Conservation (phyloP, 1,284 basidiomycete species). For the Hemileia vastatrix region DNA sequence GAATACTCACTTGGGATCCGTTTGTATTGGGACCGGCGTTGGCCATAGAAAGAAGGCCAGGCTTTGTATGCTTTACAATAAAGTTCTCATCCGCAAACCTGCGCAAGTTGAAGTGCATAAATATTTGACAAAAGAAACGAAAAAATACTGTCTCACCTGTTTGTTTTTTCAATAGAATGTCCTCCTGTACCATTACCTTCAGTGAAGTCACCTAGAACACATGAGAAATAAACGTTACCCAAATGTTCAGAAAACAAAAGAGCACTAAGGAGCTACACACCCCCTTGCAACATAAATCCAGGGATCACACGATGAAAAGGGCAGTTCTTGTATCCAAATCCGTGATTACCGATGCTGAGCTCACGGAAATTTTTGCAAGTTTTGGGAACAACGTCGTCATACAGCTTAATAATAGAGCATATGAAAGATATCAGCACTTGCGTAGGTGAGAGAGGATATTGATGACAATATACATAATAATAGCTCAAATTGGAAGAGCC, state of each 20-base stretch:
- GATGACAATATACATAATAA: too few relatives aligned
- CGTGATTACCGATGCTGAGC: conserved; percentile 33
- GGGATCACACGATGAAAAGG: conserved; percentile 28
- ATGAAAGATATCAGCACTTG: background rate
- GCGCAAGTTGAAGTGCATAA: background rate
- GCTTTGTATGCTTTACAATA: conserved; percentile 35
- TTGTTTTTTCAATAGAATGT: conserved; percentile 28
- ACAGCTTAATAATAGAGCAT: background rate
- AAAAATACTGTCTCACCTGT: background rate
- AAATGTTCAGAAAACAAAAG: background rate
- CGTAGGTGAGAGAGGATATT: background rate
- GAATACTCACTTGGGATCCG: conserved; percentile 40
- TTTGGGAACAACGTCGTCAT: conserved; percentile 31
- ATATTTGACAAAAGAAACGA: background rate
- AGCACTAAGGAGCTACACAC: background rate
- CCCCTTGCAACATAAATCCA: conserved; percentile 11
- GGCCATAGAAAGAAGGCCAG: conserved; percentile 27
- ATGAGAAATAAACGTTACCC: conserved; percentile 22
- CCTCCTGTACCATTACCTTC: conserved; percentile 41
- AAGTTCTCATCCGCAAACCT: conserved; percentile 41
- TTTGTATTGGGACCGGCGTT: conserved; percentile 37
- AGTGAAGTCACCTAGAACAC: conserved; percentile 44
- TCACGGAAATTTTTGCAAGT: conserved; percentile 41
- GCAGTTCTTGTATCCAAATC: conserved; percentile 27
- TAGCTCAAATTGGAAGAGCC: background rate